Base-by-base conservation (phyloP, 2,329 filamentous ascomycete species). In the Alternaria ethzedia region DNA sequence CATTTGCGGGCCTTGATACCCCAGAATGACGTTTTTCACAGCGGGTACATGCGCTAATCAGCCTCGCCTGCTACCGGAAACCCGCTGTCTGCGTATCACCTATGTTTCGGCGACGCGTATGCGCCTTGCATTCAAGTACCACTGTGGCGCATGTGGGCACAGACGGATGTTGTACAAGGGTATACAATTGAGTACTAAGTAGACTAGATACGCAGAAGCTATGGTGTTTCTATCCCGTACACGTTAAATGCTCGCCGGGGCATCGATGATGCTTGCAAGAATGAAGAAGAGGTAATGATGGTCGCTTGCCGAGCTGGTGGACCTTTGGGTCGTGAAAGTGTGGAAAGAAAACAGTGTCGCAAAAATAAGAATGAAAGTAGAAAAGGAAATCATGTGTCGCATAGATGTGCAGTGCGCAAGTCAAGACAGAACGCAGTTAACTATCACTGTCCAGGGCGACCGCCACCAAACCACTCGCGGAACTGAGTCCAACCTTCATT, bases 21-120 rank as follows among this genome's bases (percentile, higher is more conserved):
- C 15, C 17, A 9, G 6, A n/a, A 52, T 36, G 49, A 13, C 28
- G 30, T 52, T 52, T 15, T 3, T 41, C 49, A 32, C 49, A 32
- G 20, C 30, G 30, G 30, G 30, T 25, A 25, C 9, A 41, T 64
- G 20, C 56, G 43, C 57, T 52, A 49, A 15, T 21, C 13, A 59
- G 45, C 59, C 60, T 66, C 64, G 61, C 63, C 55, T 58, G 54
- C 55, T 25, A 57, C 50, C 36, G 32, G 52, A 25, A 57, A 57
- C 46, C 59, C 67, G 64, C 61, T 62, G 57, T 65, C 55, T 63
- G 44, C 36, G 60, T 59, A 43, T 58, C 56, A 63, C 52, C n/a
- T 15, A 20, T 9, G 56, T 59, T 55, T 59, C 51, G 59, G 47
- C 55, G 47, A 58, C 43, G 49, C 55, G 28, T 62, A 17, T 17